phyloP scores from a whole-genome alignment of 345 rosid species.

The Crucihimalaya himalaica region DNA sequence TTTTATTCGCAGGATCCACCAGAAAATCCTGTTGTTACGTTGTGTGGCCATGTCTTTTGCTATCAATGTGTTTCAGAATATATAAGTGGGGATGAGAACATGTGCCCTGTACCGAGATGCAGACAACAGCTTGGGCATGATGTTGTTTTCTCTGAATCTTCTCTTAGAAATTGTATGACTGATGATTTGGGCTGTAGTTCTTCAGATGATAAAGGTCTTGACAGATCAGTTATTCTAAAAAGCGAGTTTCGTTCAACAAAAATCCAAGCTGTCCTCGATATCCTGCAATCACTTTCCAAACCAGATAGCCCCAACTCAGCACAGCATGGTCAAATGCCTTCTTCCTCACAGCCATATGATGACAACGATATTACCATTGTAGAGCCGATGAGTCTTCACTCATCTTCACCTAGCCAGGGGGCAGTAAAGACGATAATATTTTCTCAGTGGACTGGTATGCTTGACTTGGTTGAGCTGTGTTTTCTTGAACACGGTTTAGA shows the following conservation, averaged over 20 bases:
- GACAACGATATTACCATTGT: conserved; percentile 43
- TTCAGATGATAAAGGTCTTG: conserved; percentile 41
- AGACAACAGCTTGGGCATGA: conserved; percentile 75
- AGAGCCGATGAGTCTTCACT: conserved; percentile 44
- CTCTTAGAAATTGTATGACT: conserved; percentile 59
- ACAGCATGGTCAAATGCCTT: conserved; percentile 41
- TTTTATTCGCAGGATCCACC: conserved; percentile 82
- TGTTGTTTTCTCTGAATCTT: conserved; percentile 71
- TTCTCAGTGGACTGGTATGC: conserved; percentile 97
- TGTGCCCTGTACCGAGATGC: conserved; percentile 71
- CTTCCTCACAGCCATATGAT: conserved; percentile 37
- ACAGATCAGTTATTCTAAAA: conserved; percentile 45
- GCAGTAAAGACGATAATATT: conserved; percentile 82
- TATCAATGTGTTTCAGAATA: conserved; percentile 78
- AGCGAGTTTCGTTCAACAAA: conserved; percentile 71
- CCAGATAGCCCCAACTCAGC: conserved; percentile 43
- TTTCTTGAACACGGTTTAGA: conserved; percentile 51
- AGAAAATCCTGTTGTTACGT: conserved; percentile 84
- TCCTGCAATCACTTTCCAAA: conserved; percentile 55
- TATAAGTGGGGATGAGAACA: conserved; percentile 79
- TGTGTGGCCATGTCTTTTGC: conserved; percentile 93
- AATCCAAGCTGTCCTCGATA: conserved; percentile 72
- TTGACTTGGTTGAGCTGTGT: conserved; percentile 71
- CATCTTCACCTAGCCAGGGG: conserved; percentile 47
- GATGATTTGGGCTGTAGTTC: conserved; percentile 48